Evolutionary conservation across 768 basidiomycete genomes (phyloP).

Genomic region (Naematelia encephala): DNA sequence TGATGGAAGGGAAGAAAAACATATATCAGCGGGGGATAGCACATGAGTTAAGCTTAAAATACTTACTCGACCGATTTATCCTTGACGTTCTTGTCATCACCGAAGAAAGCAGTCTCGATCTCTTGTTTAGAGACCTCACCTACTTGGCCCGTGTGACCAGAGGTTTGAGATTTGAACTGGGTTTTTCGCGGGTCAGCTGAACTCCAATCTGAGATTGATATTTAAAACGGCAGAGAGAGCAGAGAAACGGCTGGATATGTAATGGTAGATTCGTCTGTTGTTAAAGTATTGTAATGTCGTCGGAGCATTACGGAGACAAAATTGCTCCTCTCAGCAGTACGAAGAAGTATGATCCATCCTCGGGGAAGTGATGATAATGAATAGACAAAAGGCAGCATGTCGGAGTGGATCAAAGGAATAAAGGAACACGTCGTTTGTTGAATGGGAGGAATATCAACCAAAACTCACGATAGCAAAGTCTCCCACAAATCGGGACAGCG

Average conservation of each 20-base stretch:
- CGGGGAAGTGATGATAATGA: too few relatives aligned
- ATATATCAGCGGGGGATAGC: neutral
- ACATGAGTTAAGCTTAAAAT: neutral
- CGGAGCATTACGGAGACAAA: neutral
- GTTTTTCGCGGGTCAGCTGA: too few relatives aligned
- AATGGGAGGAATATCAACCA: too few relatives aligned
- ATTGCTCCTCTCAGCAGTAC: neutral
- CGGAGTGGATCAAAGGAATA: too few relatives aligned
- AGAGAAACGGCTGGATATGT: too few relatives aligned
- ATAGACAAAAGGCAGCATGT: too few relatives aligned
- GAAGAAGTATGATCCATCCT: too few relatives aligned
- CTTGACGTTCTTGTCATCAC: slow-evolving; percentile 41
- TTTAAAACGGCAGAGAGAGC: too few relatives aligned
- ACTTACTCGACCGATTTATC: slow-evolving; percentile 47
- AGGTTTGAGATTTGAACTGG: slow-evolving; percentile 39
- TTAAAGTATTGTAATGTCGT: neutral
- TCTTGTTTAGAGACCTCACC: slow-evolving; percentile 44
- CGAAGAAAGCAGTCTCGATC: slow-evolving; percentile 44
- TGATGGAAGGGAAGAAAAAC: neutral
- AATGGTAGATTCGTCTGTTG: too few relatives aligned
- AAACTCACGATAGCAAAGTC: slow-evolving; percentile 39
- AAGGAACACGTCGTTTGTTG: too few relatives aligned
- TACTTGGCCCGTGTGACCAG: slow-evolving; percentile 42
- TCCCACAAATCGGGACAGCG: slow-evolving; percentile 40
- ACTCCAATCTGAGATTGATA: too few relatives aligned